Percentiles rank a stretch among this genome's conserved stretches.
These are phyloP conservation scores for Thielaviopsis ethacetica DNA, from an alignment of 2,329 filamentous ascomycete genomes.

Conservation along the genomic window DNA sequence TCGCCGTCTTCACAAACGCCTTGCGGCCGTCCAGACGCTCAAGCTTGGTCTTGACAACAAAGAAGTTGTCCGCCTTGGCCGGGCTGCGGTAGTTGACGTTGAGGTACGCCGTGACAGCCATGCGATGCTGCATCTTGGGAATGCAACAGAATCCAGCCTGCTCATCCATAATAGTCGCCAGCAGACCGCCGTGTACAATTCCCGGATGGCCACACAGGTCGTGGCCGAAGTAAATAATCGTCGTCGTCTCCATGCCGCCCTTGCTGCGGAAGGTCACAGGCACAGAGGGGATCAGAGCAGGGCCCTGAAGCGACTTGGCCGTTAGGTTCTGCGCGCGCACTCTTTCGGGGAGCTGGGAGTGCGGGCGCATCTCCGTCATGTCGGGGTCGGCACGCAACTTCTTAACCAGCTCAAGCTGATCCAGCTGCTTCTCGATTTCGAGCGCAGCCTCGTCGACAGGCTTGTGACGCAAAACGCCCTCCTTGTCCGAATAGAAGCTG, in stretches of 20 bases:
- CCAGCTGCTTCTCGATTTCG: slow-evolving; percentile 57
- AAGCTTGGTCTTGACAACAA: slow-evolving; percentile 66
- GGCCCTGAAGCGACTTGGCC: slow-evolving; percentile 59
- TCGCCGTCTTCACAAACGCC: slow-evolving; percentile 78
- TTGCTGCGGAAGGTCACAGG: slow-evolving; percentile 62
- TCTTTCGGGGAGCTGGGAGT: slow-evolving; percentile 63
- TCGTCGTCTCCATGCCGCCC: slow-evolving; percentile 51
- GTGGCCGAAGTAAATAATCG: slow-evolving; percentile 53
- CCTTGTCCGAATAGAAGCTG: slow-evolving; percentile 40
- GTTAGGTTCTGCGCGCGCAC: slow-evolving; percentile 65
- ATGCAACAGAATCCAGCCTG: slow-evolving; percentile 80
- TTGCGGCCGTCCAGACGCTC: slow-evolving; percentile 81
- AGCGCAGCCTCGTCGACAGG: slow-evolving; percentile 36
- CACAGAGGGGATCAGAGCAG: slow-evolving; percentile 62
- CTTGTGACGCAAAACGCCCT: slow-evolving; percentile 51
- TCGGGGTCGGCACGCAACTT: slow-evolving; percentile 49
- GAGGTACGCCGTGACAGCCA: slow-evolving; percentile 74
- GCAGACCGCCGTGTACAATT: slow-evolving; percentile 75
- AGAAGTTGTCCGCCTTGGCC: slow-evolving; percentile 55
- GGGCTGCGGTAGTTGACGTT: slow-evolving; percentile 72
- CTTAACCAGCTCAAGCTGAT: slow-evolving; percentile 56
- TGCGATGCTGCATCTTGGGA: slow-evolving; percentile 68
- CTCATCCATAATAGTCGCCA: slow-evolving; percentile 85
- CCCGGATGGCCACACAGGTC: slow-evolving; percentile 80
- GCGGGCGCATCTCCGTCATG: slow-evolving; percentile 64